phyloP scores from a whole-genome alignment of 2,329 filamentous ascomycete genomes.

The Byssothecium circinans region DNA sequence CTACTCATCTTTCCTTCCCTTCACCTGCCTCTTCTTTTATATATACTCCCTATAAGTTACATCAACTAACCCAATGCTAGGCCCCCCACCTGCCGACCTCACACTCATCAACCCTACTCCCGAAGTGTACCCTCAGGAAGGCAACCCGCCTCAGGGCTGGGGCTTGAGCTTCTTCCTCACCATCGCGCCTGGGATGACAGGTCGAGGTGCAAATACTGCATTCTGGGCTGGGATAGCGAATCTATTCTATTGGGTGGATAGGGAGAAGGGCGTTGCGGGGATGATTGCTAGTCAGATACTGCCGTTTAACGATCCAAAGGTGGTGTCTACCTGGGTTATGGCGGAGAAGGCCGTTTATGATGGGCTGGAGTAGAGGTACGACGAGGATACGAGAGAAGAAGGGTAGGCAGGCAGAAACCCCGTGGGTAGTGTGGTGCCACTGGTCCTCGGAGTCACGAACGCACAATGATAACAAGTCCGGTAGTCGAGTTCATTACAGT shows the following conservation, averaged over 20 bases:
- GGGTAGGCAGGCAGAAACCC: too few relatives aligned
- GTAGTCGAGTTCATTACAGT: too few relatives aligned
- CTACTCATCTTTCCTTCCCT: not conserved
- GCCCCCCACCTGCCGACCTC: constrained; percentile 52
- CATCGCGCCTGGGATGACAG: constrained; percentile 50
- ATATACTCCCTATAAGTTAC: too few relatives aligned
- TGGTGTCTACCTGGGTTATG: constrained; percentile 37
- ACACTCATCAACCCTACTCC: constrained; percentile 52
- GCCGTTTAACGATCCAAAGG: constrained; percentile 39
- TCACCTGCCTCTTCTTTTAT: not conserved
- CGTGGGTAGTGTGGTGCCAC: too few relatives aligned
- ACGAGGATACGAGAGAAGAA: not conserved
- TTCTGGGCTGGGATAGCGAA: constrained; percentile 65
- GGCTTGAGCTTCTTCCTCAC: constrained; percentile 62
- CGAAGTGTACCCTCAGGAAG: constrained; percentile 54
- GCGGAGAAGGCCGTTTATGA: constrained; percentile 44
- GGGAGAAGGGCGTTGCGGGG: constrained; percentile 59
- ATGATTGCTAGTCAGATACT: constrained; percentile 37
- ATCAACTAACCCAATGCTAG: constrained; percentile 21
- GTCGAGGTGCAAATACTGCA: constrained; percentile 54
- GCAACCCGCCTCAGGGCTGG: constrained; percentile 64
- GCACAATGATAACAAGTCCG: too few relatives aligned
- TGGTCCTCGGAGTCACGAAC: too few relatives aligned
- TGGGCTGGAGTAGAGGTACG: constrained; percentile 25
- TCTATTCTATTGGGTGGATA: constrained; percentile 65